Evolutionary conservation across 2,329 filamentous ascomycete genomes (phyloP).

Genomic region (Ceratocystis diversiconidia): DNA sequence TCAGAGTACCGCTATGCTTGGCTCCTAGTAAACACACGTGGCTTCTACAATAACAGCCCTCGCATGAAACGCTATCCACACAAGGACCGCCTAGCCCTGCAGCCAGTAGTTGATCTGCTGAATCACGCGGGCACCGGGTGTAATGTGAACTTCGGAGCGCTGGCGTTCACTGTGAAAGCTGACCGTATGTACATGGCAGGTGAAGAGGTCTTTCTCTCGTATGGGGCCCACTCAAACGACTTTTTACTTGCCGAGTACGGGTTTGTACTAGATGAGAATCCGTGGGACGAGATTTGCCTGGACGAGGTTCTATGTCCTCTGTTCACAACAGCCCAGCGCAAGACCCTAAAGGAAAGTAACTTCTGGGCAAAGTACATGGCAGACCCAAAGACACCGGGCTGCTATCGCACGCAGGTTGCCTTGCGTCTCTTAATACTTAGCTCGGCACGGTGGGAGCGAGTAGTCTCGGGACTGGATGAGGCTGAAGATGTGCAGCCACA

Average conservation of each 20-base stretch:
- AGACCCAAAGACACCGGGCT: conserved; percentile 33
- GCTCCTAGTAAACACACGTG: conserved; percentile 48
- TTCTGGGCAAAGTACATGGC: conserved; percentile 40
- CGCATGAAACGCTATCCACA: conserved; percentile 30
- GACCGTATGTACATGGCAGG: conserved; percentile 36
- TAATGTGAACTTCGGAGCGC: conserved; percentile 35
- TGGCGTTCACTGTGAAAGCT: conserved; percentile 42
- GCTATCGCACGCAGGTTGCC: conserved; percentile 43
- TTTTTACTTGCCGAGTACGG: conserved; percentile 57
- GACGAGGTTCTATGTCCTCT: conserved; percentile 34
- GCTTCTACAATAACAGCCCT: conserved; percentile 42
- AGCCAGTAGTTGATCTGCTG: conserved; percentile 61
- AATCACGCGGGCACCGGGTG: conserved; percentile 41
- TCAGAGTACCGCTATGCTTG: conserved; percentile 40
- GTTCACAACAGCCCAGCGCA: conserved; percentile 26
- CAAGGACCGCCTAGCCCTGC: conserved; percentile 52
- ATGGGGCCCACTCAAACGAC: conserved; percentile 58
- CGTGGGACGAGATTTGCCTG: conserved; percentile 37
- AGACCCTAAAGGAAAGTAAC: conserved; percentile 30
- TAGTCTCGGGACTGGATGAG: conserved; percentile 34
- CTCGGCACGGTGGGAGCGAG: conserved; percentile 30
- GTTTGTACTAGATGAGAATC: conserved; percentile 35
- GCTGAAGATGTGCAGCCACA: conserved; percentile 29
- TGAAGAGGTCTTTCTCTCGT: conserved; percentile 55
- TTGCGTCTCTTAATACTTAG: conserved; percentile 29